Conservation (phyloP, 169 alveolate genomes). For the Ichthyophthirius multifiliis region DNA sequence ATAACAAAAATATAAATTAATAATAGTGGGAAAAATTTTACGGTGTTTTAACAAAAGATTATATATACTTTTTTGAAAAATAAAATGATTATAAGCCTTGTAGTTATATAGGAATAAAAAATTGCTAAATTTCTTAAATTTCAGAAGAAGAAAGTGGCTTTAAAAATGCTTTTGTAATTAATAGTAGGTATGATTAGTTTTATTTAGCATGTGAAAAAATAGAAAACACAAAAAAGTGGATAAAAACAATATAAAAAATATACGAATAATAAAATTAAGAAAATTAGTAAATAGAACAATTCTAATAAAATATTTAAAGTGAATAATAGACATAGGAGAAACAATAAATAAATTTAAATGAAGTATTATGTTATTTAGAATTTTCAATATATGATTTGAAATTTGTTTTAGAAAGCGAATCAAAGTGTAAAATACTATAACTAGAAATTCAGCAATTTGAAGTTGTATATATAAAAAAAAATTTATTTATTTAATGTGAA, state of each 20-base stretch:
- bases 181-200: conserved; percentile 23
- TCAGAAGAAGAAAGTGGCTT: conserved; percentile 9
- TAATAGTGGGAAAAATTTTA: conserved; percentile 9
- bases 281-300: neutral
- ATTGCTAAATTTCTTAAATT: conserved; percentile 6
- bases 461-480: neutral
- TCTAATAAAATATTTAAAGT: neutral
- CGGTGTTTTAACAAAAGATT: conserved; percentile 33
- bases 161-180: conserved; percentile 7
- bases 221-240: neutral
- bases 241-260: neutral
- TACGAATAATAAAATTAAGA: neutral
- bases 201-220: conserved; percentile 23
- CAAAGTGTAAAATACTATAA: no score
- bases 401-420: no score
- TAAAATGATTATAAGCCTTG: conserved; percentile 20
- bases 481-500: neutral
- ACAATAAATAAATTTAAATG: no score
- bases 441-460: no score
- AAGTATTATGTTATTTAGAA: no score
- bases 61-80: conserved; percentile 28
- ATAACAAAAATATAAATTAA: no score
- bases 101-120: conserved; percentile 3
- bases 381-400: no score
- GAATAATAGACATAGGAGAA: no score